Percentiles rank a stretch among this genome's conserved stretches.
These are phyloP conservation scores for Populus alba DNA, from an alignment of 345 rosid species.

Conservation along the genomic window DNA sequence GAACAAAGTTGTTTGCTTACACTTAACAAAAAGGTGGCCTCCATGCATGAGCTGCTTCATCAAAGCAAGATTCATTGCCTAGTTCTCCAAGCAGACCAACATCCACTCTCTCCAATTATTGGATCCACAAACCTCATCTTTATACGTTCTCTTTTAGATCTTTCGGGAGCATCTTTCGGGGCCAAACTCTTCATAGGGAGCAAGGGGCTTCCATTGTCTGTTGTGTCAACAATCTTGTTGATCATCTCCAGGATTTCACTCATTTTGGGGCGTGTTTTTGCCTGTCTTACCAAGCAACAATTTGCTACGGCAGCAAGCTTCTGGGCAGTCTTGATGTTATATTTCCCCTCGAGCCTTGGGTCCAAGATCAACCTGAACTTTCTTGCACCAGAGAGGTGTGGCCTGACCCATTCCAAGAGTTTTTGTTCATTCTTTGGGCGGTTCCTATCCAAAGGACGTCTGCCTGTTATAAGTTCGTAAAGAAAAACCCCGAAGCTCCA, in stretches of 20 bases:
- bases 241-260: slow-evolving; percentile 74
- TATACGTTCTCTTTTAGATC: slow-evolving; percentile 40
- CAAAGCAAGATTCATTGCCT: not conserved
- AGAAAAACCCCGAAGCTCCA: slow-evolving; percentile 92
- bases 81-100: slow-evolving; percentile 37
- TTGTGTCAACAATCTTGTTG: slow-evolving; percentile 47
- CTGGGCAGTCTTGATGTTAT: slow-evolving; percentile 54
- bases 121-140: slow-evolving; percentile 52
- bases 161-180: slow-evolving; percentile 32
- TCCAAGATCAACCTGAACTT: slow-evolving; percentile 74
- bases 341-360: slow-evolving; percentile 78
- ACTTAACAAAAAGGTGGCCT: not conserved
- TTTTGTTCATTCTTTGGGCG: slow-evolving; percentile 85
- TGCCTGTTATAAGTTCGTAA: slow-evolving; percentile 87
- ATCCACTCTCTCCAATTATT: slow-evolving; percentile 45
- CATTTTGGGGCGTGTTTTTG: slow-evolving; percentile 73
- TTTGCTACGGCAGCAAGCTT: slow-evolving; percentile 82
- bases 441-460: slow-evolving; percentile 75
- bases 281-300: slow-evolving; percentile 62
- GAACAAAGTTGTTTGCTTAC: not conserved
- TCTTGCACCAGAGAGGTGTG: slow-evolving; percentile 63
- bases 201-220: slow-evolving; percentile 38
- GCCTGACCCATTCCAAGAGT: slow-evolving; percentile 88
- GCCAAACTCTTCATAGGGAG: slow-evolving; percentile 32
- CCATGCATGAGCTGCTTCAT: too few species aligned